These are phyloP conservation scores for Boletus rubescentipes DNA, from an alignment of 768 basidiomycete species.

Conservation along the genomic window DNA sequence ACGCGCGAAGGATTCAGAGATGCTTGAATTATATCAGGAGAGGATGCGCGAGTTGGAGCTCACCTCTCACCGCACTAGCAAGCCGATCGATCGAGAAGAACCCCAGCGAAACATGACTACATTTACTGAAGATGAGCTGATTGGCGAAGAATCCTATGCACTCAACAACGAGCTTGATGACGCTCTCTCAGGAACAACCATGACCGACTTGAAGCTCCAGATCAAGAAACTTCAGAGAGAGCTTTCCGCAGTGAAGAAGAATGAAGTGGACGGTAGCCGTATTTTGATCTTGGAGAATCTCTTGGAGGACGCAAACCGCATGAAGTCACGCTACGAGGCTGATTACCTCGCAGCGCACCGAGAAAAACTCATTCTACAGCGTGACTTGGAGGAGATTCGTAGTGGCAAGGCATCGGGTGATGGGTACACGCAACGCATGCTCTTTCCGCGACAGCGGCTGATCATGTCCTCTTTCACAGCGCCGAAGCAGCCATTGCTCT, in stretches of 20 bases:
- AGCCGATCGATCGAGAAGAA: slow-evolving; percentile 23
- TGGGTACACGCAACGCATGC: slow-evolving; percentile 49
- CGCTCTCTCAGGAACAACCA: slow-evolving; percentile 78
- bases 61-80: slow-evolving; percentile 45
- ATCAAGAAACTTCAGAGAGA: slow-evolving; percentile 81
- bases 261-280: slow-evolving; percentile 73
- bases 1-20: slow-evolving; percentile 75
- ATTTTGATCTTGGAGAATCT: slow-evolving; percentile 88
- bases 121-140: slow-evolving; percentile 47
- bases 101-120: slow-evolving; percentile 24
- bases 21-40: slow-evolving; percentile 88
- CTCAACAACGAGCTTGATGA: slow-evolving; percentile 87
- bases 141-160: slow-evolving; percentile 53
- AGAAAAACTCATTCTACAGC: slow-evolving; percentile 76
- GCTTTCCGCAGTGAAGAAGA: slow-evolving; percentile 68
- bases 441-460: neutral
- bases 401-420: slow-evolving; percentile 83
- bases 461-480: slow-evolving; percentile 37
- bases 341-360: slow-evolving; percentile 86
- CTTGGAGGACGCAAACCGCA: slow-evolving; percentile 85
- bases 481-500: slow-evolving; percentile 87
- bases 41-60: slow-evolving; percentile 87
- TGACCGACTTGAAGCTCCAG: slow-evolving; percentile 90
- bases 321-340: slow-evolving; percentile 85
- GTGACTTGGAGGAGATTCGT: slow-evolving; percentile 84